Conservation (phyloP, 2,329 filamentous ascomycete species). For the Colletotrichum lini region DNA sequence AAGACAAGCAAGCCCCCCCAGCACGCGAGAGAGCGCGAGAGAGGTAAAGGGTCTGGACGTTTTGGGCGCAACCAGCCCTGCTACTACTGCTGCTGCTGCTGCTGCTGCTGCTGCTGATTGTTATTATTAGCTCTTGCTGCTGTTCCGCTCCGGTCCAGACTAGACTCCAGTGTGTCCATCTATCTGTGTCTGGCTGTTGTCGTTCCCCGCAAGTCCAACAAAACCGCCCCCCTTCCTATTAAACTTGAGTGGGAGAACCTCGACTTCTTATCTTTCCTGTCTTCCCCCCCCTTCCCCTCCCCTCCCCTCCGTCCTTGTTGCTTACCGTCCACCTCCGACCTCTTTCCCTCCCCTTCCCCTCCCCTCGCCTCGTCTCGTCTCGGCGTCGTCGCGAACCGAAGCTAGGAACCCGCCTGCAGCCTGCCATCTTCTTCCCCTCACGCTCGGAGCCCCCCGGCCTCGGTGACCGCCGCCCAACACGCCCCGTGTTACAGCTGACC, state of each 20-base stretch:
- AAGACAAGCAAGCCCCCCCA: conserved; percentile 26
- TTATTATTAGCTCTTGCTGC: neutral
- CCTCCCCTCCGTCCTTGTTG: neutral
- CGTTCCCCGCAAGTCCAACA: conserved; percentile 33
- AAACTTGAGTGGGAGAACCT: conserved; percentile 26
- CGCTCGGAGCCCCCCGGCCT: conserved; percentile 19
- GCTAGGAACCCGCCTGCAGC: conserved; percentile 13
- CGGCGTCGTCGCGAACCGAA: conserved; percentile 9
- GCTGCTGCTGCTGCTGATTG: neutral
- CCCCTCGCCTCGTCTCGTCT: neutral
- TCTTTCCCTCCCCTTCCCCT: neutral
- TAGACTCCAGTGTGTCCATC: too few relatives aligned
- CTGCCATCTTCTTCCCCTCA: neutral
- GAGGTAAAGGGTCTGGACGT: conserved; percentile 22
- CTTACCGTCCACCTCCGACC: conserved; percentile 13
- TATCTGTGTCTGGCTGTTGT: neutral
- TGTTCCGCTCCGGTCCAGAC: conserved; percentile 10
- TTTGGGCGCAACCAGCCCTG: conserved; percentile 8
- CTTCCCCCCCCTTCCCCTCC: neutral
- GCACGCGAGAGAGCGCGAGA: neutral
- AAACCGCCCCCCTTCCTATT: conserved; percentile 19
- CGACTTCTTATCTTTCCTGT: conserved; percentile 15
- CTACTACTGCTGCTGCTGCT: neutral
- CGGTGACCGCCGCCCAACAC: conserved; percentile 22
- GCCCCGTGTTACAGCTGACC: neutral